Evolutionary conservation across 1,284 basidiomycete genomes (phyloP).

Genomic region (Caloboletus firmus): DNA sequence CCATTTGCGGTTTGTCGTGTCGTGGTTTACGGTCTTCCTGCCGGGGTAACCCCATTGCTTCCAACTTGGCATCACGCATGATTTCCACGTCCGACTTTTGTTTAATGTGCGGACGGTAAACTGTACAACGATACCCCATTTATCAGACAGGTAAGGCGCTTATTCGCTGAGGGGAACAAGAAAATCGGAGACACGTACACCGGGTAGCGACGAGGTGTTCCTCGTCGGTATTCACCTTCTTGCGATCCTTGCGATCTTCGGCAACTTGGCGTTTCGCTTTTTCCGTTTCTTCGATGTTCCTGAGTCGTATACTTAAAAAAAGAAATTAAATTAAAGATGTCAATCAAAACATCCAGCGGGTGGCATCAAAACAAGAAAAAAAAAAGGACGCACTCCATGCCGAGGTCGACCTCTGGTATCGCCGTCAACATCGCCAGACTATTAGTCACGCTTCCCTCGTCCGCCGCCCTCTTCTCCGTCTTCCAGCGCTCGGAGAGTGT

Average conservation of each 20-base stretch:
- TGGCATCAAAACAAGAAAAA: background rate
- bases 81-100: slow-evolving; percentile 85
- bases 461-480: slow-evolving; percentile 54
- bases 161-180: background rate
- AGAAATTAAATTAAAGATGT: background rate
- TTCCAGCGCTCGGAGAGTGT: slow-evolving; percentile 77
- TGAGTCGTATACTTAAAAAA: slow-evolving; percentile 73
- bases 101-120: slow-evolving; percentile 78
- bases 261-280: slow-evolving; percentile 86
- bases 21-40: slow-evolving; percentile 54
- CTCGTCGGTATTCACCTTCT: slow-evolving; percentile 62
- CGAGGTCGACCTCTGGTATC: slow-evolving; percentile 95
- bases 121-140: slow-evolving; percentile 39
- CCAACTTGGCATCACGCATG: slow-evolving; percentile 78
- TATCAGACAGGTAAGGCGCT: background rate
- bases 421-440: slow-evolving; percentile 93
- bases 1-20: slow-evolving; percentile 70
- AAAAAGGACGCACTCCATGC: slow-evolving; percentile 81
- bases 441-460: slow-evolving; percentile 92
- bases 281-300: slow-evolving; percentile 96
- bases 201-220: slow-evolving; percentile 79
- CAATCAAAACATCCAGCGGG: background rate
- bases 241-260: slow-evolving; percentile 65
- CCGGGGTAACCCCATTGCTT: slow-evolving; percentile 73
- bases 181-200: slow-evolving; percentile 54